Percentiles rank a stretch among this genome's conserved stretches.
Evolutionary conservation across 1,139 yeast species (phyloP).

Genomic region (Diutina rugosa): DNA sequence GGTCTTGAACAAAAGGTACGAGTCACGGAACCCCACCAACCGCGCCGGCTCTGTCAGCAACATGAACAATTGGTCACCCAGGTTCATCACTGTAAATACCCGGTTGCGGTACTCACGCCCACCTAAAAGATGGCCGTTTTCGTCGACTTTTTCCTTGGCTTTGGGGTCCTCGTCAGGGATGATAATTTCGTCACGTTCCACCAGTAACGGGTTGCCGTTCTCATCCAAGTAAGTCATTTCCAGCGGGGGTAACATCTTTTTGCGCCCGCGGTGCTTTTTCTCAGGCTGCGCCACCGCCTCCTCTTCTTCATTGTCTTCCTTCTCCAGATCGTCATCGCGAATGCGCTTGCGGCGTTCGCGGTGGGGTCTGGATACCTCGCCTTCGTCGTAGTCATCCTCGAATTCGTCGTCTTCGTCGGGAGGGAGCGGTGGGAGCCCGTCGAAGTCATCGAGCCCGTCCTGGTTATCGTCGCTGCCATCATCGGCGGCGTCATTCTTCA

Average conservation of each 20-base stretch:
- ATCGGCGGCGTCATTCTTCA: slow-evolving; percentile 10
- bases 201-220: slow-evolving; percentile 37
- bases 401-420: slow-evolving; percentile 11
- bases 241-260: slow-evolving; percentile 13
- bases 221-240: slow-evolving; percentile 30
- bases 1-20: slow-evolving; percentile 80
- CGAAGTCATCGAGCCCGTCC: slow-evolving; percentile 4
- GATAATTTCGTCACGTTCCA: slow-evolving; percentile 69
- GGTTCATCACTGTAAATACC: slow-evolving; percentile 64
- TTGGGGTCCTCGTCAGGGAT: slow-evolving; percentile 64
- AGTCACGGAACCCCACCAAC: slow-evolving; percentile 87
- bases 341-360: slow-evolving; percentile 10
- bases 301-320: slow-evolving; percentile 4
- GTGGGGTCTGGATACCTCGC: slow-evolving; percentile 9
- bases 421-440: slow-evolving; percentile 1
- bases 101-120: slow-evolving; percentile 75
- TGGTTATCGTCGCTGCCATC: slow-evolving; percentile 6
- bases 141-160: slow-evolving; percentile 67
- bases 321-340: slow-evolving; percentile 10
- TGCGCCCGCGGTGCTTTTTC: slow-evolving; percentile 7
- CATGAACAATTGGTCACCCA: slow-evolving; percentile 72
- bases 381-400: slow-evolving; percentile 7
- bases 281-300: slow-evolving; percentile 2
- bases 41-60: slow-evolving; percentile 94
- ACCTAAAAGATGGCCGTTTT: slow-evolving; percentile 54